Percentiles rank a stretch among this genome's conserved stretches.
Evolutionary conservation across 805 yeast species (phyloP).

Genomic region (Ogataea nakhonphanomensis): DNA sequence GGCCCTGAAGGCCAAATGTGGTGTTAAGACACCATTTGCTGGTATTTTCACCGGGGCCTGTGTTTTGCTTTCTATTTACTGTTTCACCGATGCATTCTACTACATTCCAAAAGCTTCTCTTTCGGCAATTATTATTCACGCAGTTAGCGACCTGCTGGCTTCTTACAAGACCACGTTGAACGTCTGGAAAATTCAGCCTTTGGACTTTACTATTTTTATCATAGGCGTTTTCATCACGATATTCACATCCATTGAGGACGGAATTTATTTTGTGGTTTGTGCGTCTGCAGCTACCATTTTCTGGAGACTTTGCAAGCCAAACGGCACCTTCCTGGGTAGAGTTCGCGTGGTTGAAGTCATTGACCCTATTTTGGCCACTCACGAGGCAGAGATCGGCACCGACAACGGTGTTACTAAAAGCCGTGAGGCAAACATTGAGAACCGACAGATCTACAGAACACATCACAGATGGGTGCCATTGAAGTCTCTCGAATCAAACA

Average conservation of each 20-base stretch:
- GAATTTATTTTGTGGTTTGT: conserved; percentile 86
- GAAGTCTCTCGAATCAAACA: conserved; percentile 30
- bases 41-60: conserved; percentile 88
- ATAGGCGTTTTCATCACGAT: conserved; percentile 72
- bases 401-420: conserved; percentile 7
- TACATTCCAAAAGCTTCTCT: conserved; percentile 89
- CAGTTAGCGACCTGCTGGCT: conserved; percentile 82
- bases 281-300: conserved; percentile 75
- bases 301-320: conserved; percentile 74
- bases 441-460: conserved; percentile 11
- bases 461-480: conserved; percentile 64
- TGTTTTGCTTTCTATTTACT: conserved; percentile 81
- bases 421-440: not conserved
- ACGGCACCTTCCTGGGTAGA: conserved; percentile 79
- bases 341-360: conserved; percentile 68
- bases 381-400: conserved; percentile 1
- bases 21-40: conserved; percentile 90
- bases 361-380: conserved; percentile 47
- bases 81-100: conserved; percentile 77
- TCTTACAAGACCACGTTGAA: conserved; percentile 62
- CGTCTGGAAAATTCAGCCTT: conserved; percentile 69
- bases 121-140: conserved; percentile 87
- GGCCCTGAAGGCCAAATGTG: conserved; percentile 91
- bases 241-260: conserved; percentile 77
- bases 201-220: conserved; percentile 70